A percentile compares a stretch with the other conserved stretches of the same genome.
Conservation (phyloP, 2,329 filamentous ascomycete species). For the Colletotrichum agaves region DNA sequence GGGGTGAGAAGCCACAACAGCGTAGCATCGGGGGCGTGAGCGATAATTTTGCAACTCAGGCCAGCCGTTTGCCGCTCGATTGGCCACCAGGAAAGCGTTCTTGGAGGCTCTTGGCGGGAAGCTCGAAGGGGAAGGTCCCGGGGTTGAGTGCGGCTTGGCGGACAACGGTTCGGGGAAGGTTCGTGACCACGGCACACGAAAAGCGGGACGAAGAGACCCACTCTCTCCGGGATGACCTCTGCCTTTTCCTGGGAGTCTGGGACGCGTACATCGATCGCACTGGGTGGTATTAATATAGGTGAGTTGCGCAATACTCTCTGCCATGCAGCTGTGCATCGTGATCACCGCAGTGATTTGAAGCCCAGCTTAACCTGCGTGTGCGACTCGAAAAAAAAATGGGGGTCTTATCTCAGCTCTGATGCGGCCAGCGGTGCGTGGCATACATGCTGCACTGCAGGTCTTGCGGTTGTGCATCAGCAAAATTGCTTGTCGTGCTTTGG, state of each 20-base stretch:
- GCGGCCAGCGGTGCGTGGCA: no score
- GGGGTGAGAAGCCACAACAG: not conserved
- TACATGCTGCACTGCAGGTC: no score
- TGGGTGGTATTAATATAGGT: no score
- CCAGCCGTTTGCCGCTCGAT: not conserved
- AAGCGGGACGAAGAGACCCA: not conserved
- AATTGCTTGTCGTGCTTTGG: no score
- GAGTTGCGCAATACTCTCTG: no score
- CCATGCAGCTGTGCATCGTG: no score
- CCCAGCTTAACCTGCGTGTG: no score
- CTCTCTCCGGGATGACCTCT: constrained; percentile 3
- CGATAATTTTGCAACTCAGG: constrained; percentile 15
- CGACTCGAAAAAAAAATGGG: not conserved
- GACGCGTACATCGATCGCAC: no score
- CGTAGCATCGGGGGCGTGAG: constrained; percentile 21
- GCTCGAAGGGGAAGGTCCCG: constrained; percentile 35
- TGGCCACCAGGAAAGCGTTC: constrained; percentile 5
- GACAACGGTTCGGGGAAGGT: constrained; percentile 36
- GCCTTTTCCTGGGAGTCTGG: not conserved
- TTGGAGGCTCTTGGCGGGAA: constrained; percentile 32
- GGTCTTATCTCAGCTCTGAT: no score
- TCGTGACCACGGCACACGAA: constrained; percentile 18
- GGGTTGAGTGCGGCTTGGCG: constrained; percentile 25
- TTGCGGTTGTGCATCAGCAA: no score
- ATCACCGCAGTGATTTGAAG: no score